phyloP scores from a whole-genome alignment of 331 rosid genomes.

The Malus hybrid region DNA sequence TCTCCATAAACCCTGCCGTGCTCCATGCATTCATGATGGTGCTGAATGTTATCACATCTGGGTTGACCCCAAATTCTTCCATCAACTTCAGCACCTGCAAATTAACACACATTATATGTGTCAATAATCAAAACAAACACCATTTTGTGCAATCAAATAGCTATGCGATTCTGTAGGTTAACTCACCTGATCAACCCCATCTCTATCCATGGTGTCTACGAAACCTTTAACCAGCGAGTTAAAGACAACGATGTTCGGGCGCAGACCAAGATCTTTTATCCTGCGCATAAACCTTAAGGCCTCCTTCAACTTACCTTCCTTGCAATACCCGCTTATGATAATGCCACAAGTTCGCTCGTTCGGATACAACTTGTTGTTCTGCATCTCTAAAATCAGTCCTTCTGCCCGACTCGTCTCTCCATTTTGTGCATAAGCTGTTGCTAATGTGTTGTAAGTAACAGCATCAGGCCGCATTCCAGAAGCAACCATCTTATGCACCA shows the following conservation, averaged over 20 bases:
- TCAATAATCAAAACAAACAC: not conserved
- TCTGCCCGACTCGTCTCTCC: constrained; percentile 52
- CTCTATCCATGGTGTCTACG: constrained; percentile 57
- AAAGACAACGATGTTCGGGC: constrained; percentile 40
- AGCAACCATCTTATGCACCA: constrained; percentile 42
- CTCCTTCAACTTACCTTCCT: constrained; percentile 53
- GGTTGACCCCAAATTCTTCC: constrained; percentile 51
- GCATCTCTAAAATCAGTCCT: constrained; percentile 55
- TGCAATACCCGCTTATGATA: constrained; percentile 56
- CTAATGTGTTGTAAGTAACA: constrained; percentile 59
- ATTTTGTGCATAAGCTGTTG: constrained; percentile 51
- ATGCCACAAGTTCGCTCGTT: constrained; percentile 50
- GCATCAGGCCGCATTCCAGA: constrained; percentile 55
- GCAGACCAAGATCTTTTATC: constrained; percentile 53
- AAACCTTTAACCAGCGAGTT: constrained; percentile 61
- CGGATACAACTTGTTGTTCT: constrained; percentile 42
- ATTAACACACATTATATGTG: not conserved
- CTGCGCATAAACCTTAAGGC: constrained; percentile 45
- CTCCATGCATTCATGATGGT: constrained; percentile 79
- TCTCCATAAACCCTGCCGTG: constrained; percentile 63
- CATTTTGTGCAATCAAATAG: not conserved
- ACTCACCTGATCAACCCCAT: constrained; percentile 58
- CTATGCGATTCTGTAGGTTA: not conserved
- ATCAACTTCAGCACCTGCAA: constrained; percentile 60
- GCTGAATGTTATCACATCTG: constrained; percentile 66